A percentile compares a stretch with the other conserved stretches of the same genome.
These are phyloP conservation scores for Purshia tridentata DNA, from an alignment of 306 rosid genomes.

Conservation along the genomic window DNA sequence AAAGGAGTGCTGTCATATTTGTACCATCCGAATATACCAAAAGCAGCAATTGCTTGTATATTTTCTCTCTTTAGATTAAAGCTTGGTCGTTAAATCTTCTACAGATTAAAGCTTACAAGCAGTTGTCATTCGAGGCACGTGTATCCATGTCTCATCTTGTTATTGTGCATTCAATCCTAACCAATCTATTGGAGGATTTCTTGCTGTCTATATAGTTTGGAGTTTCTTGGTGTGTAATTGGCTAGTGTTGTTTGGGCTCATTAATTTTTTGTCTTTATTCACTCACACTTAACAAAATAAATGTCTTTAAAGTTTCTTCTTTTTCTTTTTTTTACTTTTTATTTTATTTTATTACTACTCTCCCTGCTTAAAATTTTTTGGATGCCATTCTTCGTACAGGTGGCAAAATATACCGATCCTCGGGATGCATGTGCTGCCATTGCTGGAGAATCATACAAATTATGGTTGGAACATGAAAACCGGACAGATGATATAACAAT, in stretches of 20 bases:
- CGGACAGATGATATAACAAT: conserved; percentile 98
- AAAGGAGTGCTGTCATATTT: not conserved
- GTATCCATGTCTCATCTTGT: conserved; percentile 1
- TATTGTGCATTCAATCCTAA: not conserved
- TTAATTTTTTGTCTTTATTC: not conserved
- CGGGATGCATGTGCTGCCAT: conserved; percentile 98
- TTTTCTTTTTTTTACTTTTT: not conserved
- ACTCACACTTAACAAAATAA: not conserved
- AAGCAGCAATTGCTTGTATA: not conserved
- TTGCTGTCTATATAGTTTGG: not conserved
- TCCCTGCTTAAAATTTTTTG: conserved; percentile 25
- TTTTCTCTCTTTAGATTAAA: not conserved
- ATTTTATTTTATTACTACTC: conserved; percentile 13
- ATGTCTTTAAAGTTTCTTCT: not conserved
- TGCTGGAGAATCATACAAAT: conserved; percentile 91
- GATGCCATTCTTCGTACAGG: conserved; percentile 49
- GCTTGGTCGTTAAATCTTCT: not conserved
- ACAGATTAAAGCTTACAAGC: not conserved
- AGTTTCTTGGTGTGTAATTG: not conserved
- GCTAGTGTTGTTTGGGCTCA: too few relatives aligned
- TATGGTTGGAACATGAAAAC: conserved; percentile 83
- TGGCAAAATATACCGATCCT: conserved; percentile 80
- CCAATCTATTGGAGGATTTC: not conserved
- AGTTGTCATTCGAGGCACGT: not conserved
- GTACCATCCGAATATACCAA: not conserved